Evolutionary conservation across 1,284 basidiomycete species (phyloP).

Genomic region (Cutaneotrichosporon daszewskae): DNA sequence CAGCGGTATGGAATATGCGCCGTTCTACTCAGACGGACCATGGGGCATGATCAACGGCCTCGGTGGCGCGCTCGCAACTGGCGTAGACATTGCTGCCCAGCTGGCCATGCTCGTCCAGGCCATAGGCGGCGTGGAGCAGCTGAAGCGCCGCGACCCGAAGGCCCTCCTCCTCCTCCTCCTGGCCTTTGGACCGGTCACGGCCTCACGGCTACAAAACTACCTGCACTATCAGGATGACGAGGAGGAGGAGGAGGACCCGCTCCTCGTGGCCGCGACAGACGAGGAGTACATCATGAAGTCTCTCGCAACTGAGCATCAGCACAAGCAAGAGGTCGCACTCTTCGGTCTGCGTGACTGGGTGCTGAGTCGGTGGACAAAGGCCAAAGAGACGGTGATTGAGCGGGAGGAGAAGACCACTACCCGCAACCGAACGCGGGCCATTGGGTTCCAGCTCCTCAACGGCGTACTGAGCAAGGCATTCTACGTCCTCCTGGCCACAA

Average conservation of each 20-base stretch:
- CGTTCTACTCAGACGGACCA: conserved; percentile 4
- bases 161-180: not conserved
- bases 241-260: not conserved
- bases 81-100: conserved; percentile 1
- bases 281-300: not conserved
- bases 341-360: conserved; percentile 79
- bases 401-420: not conserved
- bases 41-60: conserved; percentile 7
- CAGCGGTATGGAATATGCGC: conserved; percentile 19
- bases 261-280: no score
- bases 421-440: no score
- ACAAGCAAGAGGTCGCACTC: conserved; percentile 59
- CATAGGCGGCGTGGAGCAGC: conserved; percentile 1
- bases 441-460: not conserved
- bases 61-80: conserved; percentile 2
- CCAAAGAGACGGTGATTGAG: not conserved
- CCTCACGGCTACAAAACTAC: not conserved
- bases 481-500: conserved; percentile 60
- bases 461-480: not conserved
- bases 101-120: conserved; percentile 5
- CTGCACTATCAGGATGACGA: not conserved
- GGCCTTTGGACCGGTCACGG: conserved; percentile 1
- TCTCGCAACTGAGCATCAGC: not conserved
- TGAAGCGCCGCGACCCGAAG: not conserved
- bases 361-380: conserved; percentile 60